Conservation (phyloP, 352 stramenopile genomes). For the Phytophthora uliginosa region DNA sequence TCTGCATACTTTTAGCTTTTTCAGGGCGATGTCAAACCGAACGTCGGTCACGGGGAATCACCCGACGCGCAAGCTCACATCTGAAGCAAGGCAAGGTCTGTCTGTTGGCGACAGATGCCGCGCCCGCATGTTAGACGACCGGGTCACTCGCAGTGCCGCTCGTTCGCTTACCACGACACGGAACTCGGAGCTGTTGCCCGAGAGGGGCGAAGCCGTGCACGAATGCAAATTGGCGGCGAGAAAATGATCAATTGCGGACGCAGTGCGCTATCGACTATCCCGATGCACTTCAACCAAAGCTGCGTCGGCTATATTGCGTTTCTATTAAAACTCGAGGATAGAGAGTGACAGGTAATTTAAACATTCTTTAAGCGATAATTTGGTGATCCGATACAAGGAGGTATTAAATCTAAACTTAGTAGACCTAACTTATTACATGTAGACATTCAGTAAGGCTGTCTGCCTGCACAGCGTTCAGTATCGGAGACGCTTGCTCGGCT, state of each 20-base stretch:
- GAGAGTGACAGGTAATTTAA: background rate
- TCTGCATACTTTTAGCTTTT: conserved; percentile 1
- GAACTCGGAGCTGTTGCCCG: background rate
- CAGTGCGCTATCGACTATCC: conserved; percentile 22
- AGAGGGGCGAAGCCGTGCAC: too few species aligned
- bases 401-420: background rate
- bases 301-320: conserved; percentile 11
- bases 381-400: background rate
- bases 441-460: background rate
- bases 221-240: background rate
- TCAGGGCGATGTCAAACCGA: conserved; percentile 30
- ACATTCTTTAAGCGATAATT: background rate
- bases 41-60: conserved; percentile 19
- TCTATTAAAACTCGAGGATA: conserved; percentile 9
- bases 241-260: background rate
- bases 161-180: background rate
- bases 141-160: background rate
- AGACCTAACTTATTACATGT: background rate
- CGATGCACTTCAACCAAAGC: conserved; percentile 19
- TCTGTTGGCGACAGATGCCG: conserved; percentile 21
- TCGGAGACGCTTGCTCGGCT: conserved; percentile 19
- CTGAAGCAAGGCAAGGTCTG: background rate
- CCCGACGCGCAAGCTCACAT: conserved; percentile 29
- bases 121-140: conserved; percentile 17
- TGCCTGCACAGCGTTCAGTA: background rate